Evolutionary conservation across 768 basidiomycete species (phyloP).

Genomic region (Leccinum arenicola): DNA sequence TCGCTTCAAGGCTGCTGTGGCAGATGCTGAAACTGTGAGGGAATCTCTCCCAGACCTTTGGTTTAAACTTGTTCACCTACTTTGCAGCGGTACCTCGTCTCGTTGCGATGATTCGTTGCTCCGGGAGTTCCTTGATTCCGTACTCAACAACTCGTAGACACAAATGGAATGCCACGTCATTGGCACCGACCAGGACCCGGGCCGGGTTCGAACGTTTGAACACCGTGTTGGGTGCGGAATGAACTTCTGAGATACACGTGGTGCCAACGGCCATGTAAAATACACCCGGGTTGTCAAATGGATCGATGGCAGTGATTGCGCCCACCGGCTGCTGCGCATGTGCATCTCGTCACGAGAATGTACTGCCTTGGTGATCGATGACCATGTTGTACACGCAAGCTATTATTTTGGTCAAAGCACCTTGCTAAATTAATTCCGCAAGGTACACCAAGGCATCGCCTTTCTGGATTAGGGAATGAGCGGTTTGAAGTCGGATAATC

Average conservation of each 20-base stretch:
- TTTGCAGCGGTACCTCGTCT: conserved; percentile 60
- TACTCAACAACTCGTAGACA: not conserved
- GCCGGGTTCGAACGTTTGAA: not conserved
- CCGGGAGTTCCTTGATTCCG: not conserved
- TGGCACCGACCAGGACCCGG: not conserved
- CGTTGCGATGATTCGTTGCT: conserved; percentile 40
- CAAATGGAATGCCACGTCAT: not conserved
- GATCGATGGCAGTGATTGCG: conserved; percentile 20
- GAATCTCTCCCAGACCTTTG: conserved; percentile 2
- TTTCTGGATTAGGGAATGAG: conserved; percentile 27
- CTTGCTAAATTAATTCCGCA: conserved; percentile 23
- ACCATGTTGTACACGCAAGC: conserved; percentile 18
- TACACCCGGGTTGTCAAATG: not conserved
- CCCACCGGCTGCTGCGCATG: conserved; percentile 19
- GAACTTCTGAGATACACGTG: not conserved
- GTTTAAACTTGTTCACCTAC: conserved; percentile 6
- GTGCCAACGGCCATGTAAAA: conserved; percentile 4
- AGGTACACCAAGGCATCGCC: conserved; percentile 24
- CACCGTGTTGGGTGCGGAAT: not conserved
- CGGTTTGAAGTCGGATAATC: conserved; percentile 34
- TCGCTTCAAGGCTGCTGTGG: conserved; percentile 67
- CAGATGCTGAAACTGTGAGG: conserved; percentile 64
- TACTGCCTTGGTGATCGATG: not conserved
- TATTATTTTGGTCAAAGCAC: conserved; percentile 13
- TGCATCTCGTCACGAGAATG: not conserved